Evolutionary conservation across 2,329 filamentous ascomycete genomes (phyloP), one percentile per base, ranked within the genome.

Genomic region (Cadophora sp.): DNA sequence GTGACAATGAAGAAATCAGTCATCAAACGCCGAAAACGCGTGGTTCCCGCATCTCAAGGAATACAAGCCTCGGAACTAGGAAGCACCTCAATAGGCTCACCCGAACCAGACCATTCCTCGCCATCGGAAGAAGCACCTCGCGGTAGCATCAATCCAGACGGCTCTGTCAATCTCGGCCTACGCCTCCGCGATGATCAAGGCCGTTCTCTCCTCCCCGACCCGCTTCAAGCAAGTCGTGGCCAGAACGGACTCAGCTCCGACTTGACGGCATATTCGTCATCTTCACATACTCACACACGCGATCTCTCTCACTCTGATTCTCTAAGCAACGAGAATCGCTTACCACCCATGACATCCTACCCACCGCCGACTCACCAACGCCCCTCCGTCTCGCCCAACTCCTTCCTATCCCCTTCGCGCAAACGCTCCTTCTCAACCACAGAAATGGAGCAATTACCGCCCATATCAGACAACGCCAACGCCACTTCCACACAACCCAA

Each of bases 1-100:
- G 93, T 96, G 5, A 93, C 93, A n/a, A 98, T 99, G 96, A 99
- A 98, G 81, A 98, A 97, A 80, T 92, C 93, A 3, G 92, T 97
- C 29, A 99, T 99, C 79, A 98, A 99, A 81, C 89, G 96, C 70
- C 87, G 96, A 69, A 98, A 98, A 84, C 90, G 96, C 68, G 94
- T 98, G 6, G 94, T 98, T 53, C 94, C 95, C 22, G 93, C 92
- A 22, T 82, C 86, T 60, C 85, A 83, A 22, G 79, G 79, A 2
- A 73, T 74, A 0, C 81, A 81, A 63, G 77, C 77, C 29, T 74
- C 84, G 60, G 78, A 81, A 56, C 82, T 84, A 43, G 80, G 82
- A 14, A 73, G 65, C 62, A 74, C 69, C 46, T 69, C 74, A 9
- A 73, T 74, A 62, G 77, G 71, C 58, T 79, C 77, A 12, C 78